phyloP scores from a whole-genome alignment of 768 basidiomycete genomes.

The Phaffia australis region DNA sequence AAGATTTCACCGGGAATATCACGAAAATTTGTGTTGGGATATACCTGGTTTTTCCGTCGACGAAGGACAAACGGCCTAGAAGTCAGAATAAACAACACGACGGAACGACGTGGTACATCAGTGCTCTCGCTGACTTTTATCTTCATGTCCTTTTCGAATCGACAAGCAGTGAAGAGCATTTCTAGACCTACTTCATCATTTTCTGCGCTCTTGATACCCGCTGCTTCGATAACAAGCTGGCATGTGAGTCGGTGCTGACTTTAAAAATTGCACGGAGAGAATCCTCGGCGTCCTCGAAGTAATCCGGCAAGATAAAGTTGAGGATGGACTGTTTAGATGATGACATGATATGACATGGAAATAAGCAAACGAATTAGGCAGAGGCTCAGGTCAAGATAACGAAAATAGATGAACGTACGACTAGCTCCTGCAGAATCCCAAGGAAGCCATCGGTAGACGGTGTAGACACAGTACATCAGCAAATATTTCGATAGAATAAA shows the following conservation, averaged over 20 bases:
- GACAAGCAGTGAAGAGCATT: too few species aligned
- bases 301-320: conserved; percentile 91
- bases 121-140: too few species aligned
- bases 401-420: not conserved
- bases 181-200: conserved; percentile 64
- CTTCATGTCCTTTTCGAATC: too few species aligned
- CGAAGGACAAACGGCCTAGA: conserved; percentile 74
- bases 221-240: conserved; percentile 77
- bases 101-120: too few species aligned
- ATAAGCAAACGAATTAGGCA: not conserved
- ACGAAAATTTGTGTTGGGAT: conserved; percentile 17
- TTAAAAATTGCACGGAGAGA: conserved; percentile 91
- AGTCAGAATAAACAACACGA: too few species aligned
- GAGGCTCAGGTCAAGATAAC: not conserved
- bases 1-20: not conserved
- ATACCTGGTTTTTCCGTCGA: conserved; percentile 85
- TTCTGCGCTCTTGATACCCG: conserved; percentile 91
- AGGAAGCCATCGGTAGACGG: not conserved
- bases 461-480: not conserved
- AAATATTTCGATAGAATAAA: not conserved
- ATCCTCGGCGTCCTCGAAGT: conserved; percentile 64
- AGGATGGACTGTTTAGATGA: conserved; percentile 62
- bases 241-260: conserved; percentile 70
- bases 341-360: too few species aligned
- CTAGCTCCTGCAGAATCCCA: conserved; percentile 8